phyloP scores from a whole-genome alignment of 1,139 yeast species.

The Candida sojae region DNA sequence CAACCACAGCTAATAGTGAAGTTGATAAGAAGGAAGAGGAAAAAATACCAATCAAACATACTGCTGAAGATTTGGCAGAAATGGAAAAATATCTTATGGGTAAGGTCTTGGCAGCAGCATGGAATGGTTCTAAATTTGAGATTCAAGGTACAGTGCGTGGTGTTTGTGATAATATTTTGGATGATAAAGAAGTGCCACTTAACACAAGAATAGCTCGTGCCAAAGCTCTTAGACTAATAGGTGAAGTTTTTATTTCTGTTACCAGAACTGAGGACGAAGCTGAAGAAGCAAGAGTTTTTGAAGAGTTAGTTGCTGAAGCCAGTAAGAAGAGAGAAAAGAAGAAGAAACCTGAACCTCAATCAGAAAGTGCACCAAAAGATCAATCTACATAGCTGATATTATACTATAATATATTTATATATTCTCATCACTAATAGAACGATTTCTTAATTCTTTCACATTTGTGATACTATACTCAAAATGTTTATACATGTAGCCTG shows the following conservation, averaged over 20 bases:
- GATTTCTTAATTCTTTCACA: no score
- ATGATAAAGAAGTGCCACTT: slow-evolving; percentile 57
- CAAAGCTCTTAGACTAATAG: slow-evolving; percentile 71
- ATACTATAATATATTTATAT: no score
- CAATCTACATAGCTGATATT: neutral
- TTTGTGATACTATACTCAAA: no score
- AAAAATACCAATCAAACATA: slow-evolving; percentile 52
- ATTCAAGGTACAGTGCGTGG: slow-evolving; percentile 84
- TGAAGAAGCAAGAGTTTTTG: slow-evolving; percentile 89
- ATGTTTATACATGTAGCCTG: no score
- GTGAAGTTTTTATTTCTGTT: slow-evolving; percentile 66
- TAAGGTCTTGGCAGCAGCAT: slow-evolving; percentile 90
- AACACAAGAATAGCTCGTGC: slow-evolving; percentile 73
- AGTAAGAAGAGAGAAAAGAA: slow-evolving; percentile 73
- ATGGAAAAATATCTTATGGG: slow-evolving; percentile 87
- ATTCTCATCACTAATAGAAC: no score
- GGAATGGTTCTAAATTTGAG: slow-evolving; percentile 93
- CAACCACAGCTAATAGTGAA: slow-evolving; percentile 9
- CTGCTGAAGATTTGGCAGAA: slow-evolving; percentile 80
- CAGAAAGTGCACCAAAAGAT: neutral
- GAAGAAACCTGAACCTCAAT: slow-evolving; percentile 13
- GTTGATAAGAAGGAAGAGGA: slow-evolving; percentile 13
- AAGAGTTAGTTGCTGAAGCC: slow-evolving; percentile 90
- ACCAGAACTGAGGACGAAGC: slow-evolving; percentile 82
- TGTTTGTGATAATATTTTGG: slow-evolving; percentile 80